Evolutionary conservation across 495 filamentous ascomycete genomes (phyloP).

Genomic region (Penicillium macrosclerotiorum): DNA sequence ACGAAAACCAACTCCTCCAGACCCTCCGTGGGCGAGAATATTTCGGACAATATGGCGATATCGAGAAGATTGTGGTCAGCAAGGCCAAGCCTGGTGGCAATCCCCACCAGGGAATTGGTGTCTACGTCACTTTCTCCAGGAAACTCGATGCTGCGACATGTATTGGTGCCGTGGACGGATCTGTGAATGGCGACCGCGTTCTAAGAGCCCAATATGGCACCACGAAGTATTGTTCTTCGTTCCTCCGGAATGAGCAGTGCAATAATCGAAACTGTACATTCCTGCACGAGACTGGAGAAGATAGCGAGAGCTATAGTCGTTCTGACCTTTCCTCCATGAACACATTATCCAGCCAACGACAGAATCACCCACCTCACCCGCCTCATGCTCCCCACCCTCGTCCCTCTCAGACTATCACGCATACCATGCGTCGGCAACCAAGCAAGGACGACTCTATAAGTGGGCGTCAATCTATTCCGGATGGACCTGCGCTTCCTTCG

Average conservation of each 20-base stretch:
- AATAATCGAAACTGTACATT: conserved; percentile 97
- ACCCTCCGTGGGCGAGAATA: conserved; percentile 86
- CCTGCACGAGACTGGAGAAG: conserved; percentile 93
- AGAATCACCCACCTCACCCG: conserved; percentile 21
- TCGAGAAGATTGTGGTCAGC: conserved; percentile 97
- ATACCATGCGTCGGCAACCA: conserved; percentile 68
- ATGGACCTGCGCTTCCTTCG: conserved; percentile 84
- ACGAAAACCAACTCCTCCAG: conserved; percentile 79
- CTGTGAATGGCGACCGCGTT: conserved; percentile 81
- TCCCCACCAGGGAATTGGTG: conserved; percentile 78
- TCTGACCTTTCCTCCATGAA: conserved; percentile 97
- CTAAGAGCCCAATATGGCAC: conserved; percentile 93
- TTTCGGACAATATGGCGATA: conserved; percentile 98
- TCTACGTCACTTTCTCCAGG: conserved; percentile 93
- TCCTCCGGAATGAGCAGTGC: conserved; percentile 87
- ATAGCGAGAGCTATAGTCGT: conserved; percentile 92
- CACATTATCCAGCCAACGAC: conserved; percentile 72
- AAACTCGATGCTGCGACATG: conserved; percentile 85
- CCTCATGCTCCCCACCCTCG: conserved; percentile 29
- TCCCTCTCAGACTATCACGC: conserved; percentile 52
- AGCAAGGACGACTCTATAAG: conserved; percentile 74
- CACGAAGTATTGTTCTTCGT: conserved; percentile 98
- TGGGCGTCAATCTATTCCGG: conserved; percentile 51
- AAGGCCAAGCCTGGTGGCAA: conserved; percentile 78
- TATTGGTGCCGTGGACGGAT: conserved; percentile 89